Conservation (phyloP, 2,329 filamentous ascomycete species). For the Trichoderma simmonsii region DNA sequence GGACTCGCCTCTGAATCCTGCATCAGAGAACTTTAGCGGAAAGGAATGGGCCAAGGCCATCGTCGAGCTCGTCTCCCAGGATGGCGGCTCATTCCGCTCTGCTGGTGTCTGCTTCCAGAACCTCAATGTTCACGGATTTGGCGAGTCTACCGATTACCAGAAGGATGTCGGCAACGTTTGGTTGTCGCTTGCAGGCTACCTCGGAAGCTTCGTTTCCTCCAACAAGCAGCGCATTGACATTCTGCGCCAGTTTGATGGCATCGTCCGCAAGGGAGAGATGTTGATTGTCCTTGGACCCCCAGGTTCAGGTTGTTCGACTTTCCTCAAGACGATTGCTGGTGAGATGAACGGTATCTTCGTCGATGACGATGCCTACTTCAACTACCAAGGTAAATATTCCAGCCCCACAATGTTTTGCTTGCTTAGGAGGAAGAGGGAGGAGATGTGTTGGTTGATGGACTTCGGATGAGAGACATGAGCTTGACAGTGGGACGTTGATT, state of each 20-base stretch:
- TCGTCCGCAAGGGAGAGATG: constrained; percentile 71
- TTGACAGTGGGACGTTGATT: background rate
- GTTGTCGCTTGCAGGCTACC: constrained; percentile 46
- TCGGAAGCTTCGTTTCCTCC: constrained; percentile 49
- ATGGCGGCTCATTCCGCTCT: constrained; percentile 56
- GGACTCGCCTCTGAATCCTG: constrained; percentile 53
- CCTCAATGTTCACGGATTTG: constrained; percentile 66
- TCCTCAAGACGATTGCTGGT: constrained; percentile 79
- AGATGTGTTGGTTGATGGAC: background rate
- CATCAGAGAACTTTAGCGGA: constrained; percentile 51
- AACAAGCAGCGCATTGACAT: constrained; percentile 63
- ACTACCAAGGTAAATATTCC: constrained; percentile 65
- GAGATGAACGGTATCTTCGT: constrained; percentile 78
- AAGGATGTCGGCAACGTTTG: constrained; percentile 63
- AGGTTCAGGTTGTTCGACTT: constrained; percentile 74
- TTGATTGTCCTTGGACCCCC: constrained; percentile 71
- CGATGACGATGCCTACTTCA: constrained; percentile 68
- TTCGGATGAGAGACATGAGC: background rate
- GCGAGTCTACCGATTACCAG: constrained; percentile 67
- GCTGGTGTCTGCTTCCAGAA: constrained; percentile 65
- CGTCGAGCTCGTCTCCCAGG: constrained; percentile 49
- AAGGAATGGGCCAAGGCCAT: constrained; percentile 60
- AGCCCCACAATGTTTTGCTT: background rate
- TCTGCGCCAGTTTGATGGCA: constrained; percentile 62
- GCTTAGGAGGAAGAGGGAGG: background rate